Conservation (phyloP, 169 alveolate genomes). For the Plasmodium chabaudi region DNA sequence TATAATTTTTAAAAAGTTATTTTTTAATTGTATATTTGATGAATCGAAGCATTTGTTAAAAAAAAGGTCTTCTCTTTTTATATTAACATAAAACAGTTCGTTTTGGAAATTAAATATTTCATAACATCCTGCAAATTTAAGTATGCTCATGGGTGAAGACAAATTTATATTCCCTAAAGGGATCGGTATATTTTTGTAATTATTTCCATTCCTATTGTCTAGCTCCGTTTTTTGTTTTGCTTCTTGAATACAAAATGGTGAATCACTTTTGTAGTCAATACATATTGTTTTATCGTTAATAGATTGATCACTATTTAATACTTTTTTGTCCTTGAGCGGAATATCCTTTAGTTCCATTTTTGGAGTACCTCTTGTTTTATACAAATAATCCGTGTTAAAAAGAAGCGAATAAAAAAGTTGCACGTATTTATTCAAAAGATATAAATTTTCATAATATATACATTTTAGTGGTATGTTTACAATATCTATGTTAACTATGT, state of each 20-base stretch:
- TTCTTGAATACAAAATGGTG: not conserved
- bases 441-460: conserved; percentile 54
- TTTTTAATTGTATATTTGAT: conserved; percentile 12
- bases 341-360: not conserved
- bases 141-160: not conserved
- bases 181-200: not conserved
- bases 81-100: conserved; percentile 18
- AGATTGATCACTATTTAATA: not conserved
- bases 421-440: conserved; percentile 20
- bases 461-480: conserved; percentile 34
- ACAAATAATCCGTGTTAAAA: not conserved
- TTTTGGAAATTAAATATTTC: conserved; percentile 41
- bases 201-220: not conserved
- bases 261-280: no score
- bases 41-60: conserved; percentile 48
- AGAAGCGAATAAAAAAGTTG: conserved; percentile 3
- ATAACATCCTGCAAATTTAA: conserved; percentile 28
- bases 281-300: not conserved
- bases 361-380: not conserved
- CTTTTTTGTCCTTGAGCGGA: not conserved
- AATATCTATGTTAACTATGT: conserved; percentile 32
- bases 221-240: not conserved
- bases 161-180: not conserved
- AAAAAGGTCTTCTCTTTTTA: conserved; percentile 71
- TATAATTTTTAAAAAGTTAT: conserved; percentile 31